A percentile compares a stretch with the other conserved stretches of the same genome.
Evolutionary conservation across 345 rosid genomes (phyloP).

Genomic region (Brassica rapa): DNA sequence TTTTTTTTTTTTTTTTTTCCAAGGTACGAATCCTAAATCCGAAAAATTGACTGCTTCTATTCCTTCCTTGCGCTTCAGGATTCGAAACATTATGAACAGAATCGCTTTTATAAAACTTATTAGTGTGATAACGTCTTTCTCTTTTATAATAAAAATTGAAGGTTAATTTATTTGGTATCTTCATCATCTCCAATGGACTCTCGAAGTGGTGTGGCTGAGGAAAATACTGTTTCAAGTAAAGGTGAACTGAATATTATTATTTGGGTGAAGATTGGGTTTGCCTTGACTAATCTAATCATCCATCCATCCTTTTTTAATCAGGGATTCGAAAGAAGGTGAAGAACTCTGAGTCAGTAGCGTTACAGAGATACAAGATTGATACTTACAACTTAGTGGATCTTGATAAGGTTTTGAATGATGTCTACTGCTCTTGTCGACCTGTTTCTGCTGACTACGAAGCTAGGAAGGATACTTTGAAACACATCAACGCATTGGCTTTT

Average conservation of each 20-base stretch:
- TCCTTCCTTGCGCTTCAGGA: neutral
- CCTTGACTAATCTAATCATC: neutral
- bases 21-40: neutral
- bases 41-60: neutral
- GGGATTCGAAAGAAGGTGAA: constrained; percentile 46
- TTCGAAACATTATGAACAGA: neutral
- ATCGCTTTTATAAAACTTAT: neutral
- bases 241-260: constrained; percentile 6
- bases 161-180: neutral
- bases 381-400: constrained; percentile 30
- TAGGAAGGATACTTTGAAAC: constrained; percentile 44
- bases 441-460: constrained; percentile 40
- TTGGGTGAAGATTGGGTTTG: neutral
- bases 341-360: constrained; percentile 37
- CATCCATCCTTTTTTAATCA: neutral
- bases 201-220: neutral
- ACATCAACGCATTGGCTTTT: constrained; percentile 46
- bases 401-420: constrained; percentile 44
- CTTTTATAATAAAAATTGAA: neutral
- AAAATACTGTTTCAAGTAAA: neutral
- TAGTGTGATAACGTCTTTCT: neutral
- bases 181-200: neutral
- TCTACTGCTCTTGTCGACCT: constrained; percentile 38
- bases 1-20: neutral
- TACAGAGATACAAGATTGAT: constrained; percentile 38